Percentiles rank a stretch among this genome's conserved stretches.
These are phyloP conservation scores for Solanum habrochaites DNA, from an alignment of 257 asterid species.

Conservation along the genomic window DNA sequence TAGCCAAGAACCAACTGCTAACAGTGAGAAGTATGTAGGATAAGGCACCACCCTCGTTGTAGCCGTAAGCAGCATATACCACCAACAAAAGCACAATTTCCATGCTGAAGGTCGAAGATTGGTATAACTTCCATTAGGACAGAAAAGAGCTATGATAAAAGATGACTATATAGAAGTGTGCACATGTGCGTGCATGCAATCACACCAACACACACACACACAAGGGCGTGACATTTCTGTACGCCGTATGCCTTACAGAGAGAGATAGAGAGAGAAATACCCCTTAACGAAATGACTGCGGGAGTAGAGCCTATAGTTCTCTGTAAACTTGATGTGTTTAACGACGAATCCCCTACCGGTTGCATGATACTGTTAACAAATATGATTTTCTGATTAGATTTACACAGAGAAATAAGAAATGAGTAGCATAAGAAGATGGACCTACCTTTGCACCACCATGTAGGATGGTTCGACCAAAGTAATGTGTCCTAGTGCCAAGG, in stretches of 20 bases:
- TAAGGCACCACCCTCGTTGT: slow-evolving; percentile 56
- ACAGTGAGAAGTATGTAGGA: slow-evolving; percentile 79
- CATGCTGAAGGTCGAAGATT: slow-evolving; percentile 47
- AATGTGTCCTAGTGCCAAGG: not conserved
- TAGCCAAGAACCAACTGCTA: slow-evolving; percentile 91
- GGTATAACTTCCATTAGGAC: not conserved
- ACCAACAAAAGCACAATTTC: slow-evolving; percentile 81
- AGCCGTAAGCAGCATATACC: slow-evolving; percentile 78
- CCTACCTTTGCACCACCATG: not conserved
- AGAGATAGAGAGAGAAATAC: slow-evolving; percentile 34
- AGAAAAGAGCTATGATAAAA: not conserved
- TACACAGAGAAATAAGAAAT: not conserved
- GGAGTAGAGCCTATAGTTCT: slow-evolving; percentile 92
- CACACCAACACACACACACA: not conserved
- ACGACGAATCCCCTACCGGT: slow-evolving; percentile 28
- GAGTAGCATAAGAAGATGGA: not conserved
- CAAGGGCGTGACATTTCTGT: not conserved
- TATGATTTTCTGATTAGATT: not conserved
- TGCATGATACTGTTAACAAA: not conserved
- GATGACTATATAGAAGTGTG: not conserved
- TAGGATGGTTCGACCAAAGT: not conserved
- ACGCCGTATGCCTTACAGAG: not conserved
- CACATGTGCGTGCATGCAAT: not conserved
- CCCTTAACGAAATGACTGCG: slow-evolving; percentile 97
- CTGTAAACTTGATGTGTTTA: slow-evolving; percentile 90